Conservation (phyloP, 805 yeast genomes). For the Cyberlindnera galapagoensis region DNA sequence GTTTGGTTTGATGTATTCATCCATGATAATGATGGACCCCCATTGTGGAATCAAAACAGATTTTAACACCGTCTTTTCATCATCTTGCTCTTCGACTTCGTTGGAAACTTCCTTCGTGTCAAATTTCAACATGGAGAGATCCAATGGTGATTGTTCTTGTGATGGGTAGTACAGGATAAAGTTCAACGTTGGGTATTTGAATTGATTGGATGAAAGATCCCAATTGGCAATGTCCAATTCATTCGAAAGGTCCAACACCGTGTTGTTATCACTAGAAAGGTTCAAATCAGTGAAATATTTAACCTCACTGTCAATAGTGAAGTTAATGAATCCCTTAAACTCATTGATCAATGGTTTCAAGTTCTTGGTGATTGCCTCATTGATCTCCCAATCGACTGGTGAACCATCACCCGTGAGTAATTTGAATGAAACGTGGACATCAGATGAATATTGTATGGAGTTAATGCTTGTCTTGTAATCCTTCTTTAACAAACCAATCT, state of each 20-base stretch:
- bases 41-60: constrained; percentile 77
- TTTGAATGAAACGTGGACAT: constrained; percentile 70
- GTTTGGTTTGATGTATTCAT: constrained; percentile 22
- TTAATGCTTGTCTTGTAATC: constrained; percentile 19
- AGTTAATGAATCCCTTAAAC: constrained; percentile 53
- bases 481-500: constrained; percentile 26
- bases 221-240: constrained; percentile 82
- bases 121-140: constrained; percentile 20
- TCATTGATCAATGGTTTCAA: constrained; percentile 51
- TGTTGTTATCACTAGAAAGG: constrained; percentile 27
- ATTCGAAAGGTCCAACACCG: constrained; percentile 71
- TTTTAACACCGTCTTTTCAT: constrained; percentile 16
- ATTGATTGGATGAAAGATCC: constrained; percentile 53
- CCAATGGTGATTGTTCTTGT: constrained; percentile 40
- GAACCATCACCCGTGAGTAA: constrained; percentile 64
- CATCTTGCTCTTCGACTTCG: background rate
- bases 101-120: too few relatives aligned
- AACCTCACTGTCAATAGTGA: constrained; percentile 74
- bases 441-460: constrained; percentile 41
- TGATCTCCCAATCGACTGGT: constrained; percentile 71
- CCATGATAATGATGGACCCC: constrained; percentile 55
- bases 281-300: constrained; percentile 47
- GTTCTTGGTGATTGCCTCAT: constrained; percentile 37
- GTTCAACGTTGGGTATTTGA: constrained; percentile 62
- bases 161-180: constrained; percentile 64